Conservation (phyloP, 2,329 filamentous ascomycete genomes). For the Sclerotinia subarctica region DNA sequence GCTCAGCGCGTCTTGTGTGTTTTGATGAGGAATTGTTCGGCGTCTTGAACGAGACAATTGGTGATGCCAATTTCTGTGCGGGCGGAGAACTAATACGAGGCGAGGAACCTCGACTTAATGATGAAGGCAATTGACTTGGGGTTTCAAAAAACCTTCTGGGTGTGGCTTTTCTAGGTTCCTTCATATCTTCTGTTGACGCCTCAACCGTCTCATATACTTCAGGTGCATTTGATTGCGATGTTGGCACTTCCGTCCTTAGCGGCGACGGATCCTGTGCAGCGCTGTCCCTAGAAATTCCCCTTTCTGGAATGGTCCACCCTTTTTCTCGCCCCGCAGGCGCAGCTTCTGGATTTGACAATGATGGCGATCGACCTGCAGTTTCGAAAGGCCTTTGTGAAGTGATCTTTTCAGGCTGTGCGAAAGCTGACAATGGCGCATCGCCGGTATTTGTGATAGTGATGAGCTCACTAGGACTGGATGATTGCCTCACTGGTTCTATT, state of each 20-base stretch:
- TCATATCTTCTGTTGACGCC: background rate
- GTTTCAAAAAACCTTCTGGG: slow-evolving; percentile 19
- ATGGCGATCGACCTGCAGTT: background rate
- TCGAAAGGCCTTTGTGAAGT: background rate
- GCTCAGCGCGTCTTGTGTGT: background rate
- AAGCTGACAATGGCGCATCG: background rate
- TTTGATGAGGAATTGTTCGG: background rate
- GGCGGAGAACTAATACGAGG: background rate
- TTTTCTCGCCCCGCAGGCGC: background rate
- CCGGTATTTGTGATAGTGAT: background rate
- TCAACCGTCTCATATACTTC: background rate
- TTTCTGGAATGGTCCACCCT: background rate
- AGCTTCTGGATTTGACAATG: background rate
- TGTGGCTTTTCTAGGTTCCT: background rate
- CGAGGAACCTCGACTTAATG: background rate
- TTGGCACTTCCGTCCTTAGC: too few species aligned
- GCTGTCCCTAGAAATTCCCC: background rate
- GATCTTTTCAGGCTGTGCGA: background rate
- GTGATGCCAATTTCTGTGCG: background rate
- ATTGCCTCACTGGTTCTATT: background rate
- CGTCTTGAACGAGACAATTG: background rate
- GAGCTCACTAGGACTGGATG: background rate
- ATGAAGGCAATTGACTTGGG: slow-evolving; percentile 7
- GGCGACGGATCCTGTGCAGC: background rate
- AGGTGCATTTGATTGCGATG: background rate